Conservation (phyloP, 768 basidiomycete species). For the Termitomyces sp. region DNA sequence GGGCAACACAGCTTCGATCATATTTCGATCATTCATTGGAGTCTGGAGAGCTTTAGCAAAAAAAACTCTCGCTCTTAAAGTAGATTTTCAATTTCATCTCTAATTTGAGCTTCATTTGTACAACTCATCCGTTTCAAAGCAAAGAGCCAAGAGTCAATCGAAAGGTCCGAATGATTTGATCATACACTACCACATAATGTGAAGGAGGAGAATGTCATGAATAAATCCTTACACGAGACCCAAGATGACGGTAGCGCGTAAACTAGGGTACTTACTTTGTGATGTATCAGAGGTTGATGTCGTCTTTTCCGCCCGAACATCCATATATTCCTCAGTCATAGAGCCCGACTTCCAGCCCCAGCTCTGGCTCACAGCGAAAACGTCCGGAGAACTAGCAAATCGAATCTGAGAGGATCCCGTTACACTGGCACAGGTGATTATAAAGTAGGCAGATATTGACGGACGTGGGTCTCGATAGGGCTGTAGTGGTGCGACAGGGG, state of each 20-base stretch:
- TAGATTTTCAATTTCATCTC: not conserved
- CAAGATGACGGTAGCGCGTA: constrained; percentile 77
- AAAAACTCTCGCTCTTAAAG: too few relatives aligned
- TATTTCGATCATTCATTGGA: not conserved
- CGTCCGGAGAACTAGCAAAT: constrained; percentile 84
- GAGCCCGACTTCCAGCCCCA: constrained; percentile 88
- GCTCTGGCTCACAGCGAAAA: constrained; percentile 80
- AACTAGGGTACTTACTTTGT: constrained; percentile 47
- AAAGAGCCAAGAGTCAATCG: too few relatives aligned
- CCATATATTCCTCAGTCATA: constrained; percentile 46
- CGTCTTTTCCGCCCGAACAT: constrained; percentile 33
- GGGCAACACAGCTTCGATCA: constrained; percentile 1
- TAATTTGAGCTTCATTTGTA: not conserved
- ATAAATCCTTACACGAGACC: constrained; percentile 56
- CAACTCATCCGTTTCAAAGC: not conserved
- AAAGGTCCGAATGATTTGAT: not conserved
- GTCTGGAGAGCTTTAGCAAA: too few relatives aligned
- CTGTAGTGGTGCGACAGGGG: constrained; percentile 49
- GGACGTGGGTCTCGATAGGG: constrained; percentile 76
- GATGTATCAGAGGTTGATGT: constrained; percentile 13
- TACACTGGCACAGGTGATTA: constrained; percentile 75
- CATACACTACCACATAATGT: not conserved
- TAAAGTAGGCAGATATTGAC: constrained; percentile 76
- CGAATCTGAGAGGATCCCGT: constrained; percentile 79
- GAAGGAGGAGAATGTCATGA: not conserved